Evolutionary conservation across 345 rosid genomes (phyloP).

Genomic region (Ricinus communis): DNA sequence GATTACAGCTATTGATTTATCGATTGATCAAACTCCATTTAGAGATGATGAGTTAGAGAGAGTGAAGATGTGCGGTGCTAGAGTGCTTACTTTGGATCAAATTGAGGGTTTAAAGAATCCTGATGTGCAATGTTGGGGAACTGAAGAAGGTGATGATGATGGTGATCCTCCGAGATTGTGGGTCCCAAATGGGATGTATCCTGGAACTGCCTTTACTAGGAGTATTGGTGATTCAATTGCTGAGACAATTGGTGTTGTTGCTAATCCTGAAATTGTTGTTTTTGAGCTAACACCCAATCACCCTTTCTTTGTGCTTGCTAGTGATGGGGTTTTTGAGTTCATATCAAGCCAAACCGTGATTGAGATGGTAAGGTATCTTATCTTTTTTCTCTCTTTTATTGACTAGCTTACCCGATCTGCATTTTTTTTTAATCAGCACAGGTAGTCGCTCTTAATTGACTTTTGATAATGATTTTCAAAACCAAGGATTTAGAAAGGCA

Average conservation of each 20-base stretch:
- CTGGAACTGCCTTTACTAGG: constrained; percentile 97
- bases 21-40: constrained; percentile 91
- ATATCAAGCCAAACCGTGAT: constrained; percentile 92
- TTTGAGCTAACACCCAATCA: constrained; percentile 74
- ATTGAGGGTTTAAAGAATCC: constrained; percentile 96
- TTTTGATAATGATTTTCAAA: neutral
- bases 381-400: constrained; percentile 13
- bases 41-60: constrained; percentile 83
- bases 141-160: constrained; percentile 81
- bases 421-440: neutral
- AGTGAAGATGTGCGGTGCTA: constrained; percentile 85
- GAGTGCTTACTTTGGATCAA: constrained; percentile 95
- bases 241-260: constrained; percentile 90
- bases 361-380: constrained; percentile 89
- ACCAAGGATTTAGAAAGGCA: neutral
- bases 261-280: constrained; percentile 91
- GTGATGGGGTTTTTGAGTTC: constrained; percentile 99
- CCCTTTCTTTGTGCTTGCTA: constrained; percentile 95
- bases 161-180: constrained; percentile 99
- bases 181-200: constrained; percentile 94
- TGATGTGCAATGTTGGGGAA: constrained; percentile 93
- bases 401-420: neutral
- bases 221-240: constrained; percentile 95
- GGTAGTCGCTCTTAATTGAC: neutral
- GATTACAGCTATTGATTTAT: constrained; percentile 83